Percentiles rank a stretch among this genome's conserved stretches.
Conservation (phyloP, 164 flowering plant genomes). For the Akebia trifoliata region DNA sequence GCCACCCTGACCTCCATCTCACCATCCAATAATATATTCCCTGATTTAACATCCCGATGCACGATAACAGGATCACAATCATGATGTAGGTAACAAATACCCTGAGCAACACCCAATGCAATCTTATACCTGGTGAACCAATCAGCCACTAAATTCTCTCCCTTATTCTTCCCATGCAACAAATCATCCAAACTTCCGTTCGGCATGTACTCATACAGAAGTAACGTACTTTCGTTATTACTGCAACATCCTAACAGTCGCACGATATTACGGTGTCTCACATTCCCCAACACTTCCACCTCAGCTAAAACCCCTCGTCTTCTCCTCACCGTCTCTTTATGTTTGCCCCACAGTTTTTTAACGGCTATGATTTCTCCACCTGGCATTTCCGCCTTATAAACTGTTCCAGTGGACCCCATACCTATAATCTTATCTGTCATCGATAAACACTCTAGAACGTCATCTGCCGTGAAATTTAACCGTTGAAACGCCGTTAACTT, state of each 20-base stretch:
- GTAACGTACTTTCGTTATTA: constrained; percentile 73
- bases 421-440: constrained; percentile 72
- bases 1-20: constrained; percentile 97
- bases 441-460: constrained; percentile 61
- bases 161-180: constrained; percentile 53
- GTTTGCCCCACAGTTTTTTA: constrained; percentile 83
- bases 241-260: constrained; percentile 85
- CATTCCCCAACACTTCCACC: constrained; percentile 90
- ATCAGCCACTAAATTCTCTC: constrained; percentile 49
- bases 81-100: constrained; percentile 90
- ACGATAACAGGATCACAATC: constrained; percentile 94
- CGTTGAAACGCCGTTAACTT: constrained; percentile 85
- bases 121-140: constrained; percentile 87
- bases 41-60: constrained; percentile 89
- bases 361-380: constrained; percentile 92
- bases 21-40: constrained; percentile 74
- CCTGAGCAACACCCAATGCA: constrained; percentile 90
- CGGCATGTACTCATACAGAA: constrained; percentile 95
- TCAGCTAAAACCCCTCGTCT: constrained; percentile 76
- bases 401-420: constrained; percentile 88
- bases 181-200: constrained; percentile 83
- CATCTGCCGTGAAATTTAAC: constrained; percentile 79
- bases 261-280: constrained; percentile 91
- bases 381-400: constrained; percentile 87
- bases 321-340: constrained; percentile 49